Base-by-base conservation (phyloP, 2,329 filamentous ascomycete genomes). In the Paraphoma sp. region DNA sequence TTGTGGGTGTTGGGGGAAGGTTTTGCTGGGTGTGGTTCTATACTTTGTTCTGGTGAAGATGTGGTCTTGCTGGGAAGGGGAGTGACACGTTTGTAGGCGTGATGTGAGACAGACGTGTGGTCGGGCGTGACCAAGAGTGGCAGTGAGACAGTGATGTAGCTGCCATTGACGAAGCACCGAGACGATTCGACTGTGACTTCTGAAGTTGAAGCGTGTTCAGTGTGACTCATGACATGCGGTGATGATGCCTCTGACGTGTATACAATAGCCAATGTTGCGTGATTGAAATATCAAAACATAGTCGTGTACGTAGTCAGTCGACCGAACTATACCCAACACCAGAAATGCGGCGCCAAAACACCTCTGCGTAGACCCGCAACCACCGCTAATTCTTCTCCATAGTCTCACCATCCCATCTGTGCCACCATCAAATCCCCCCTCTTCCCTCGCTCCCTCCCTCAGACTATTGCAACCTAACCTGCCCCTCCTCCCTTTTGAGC, bases 401-500 rank as follows among this genome's bases (percentile, higher is more conserved):
- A 10, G 2, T 36, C 33, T 36, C 33, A 10, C 33, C 6, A 3
- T 36, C 14, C 14, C 33, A 14, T 36, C 14, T 14, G 3, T 36
- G 2, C 10, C 33, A 10, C 33, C 3, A 14, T 10, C 33, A 10
- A 36, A 7, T 33, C 12, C 14, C 14, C 33, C 33, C 33, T 36
- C 33, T 36, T 3, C 33, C 33, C 10, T 36, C 14, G 7, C 31
- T 12, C 12, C 31, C 31, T 33, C 31, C 10, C 33, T 36, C 33
- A 10, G 10, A 23, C 33, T 36, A 36, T 14, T 36, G 33, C 33
- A 36, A 14, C 33, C 33, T 36, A 36, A 36, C 33, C 33, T 36
- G 10, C 33, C 33, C 33, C 33, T 14, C 57, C 36, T 49, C 62
- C 52, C 52, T 71, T 64, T 61, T 70, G 49, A 87, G 73, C 0